phyloP scores from a whole-genome alignment of 192 early-diverging fungal species.

The Rhizophlyctis rosea region DNA sequence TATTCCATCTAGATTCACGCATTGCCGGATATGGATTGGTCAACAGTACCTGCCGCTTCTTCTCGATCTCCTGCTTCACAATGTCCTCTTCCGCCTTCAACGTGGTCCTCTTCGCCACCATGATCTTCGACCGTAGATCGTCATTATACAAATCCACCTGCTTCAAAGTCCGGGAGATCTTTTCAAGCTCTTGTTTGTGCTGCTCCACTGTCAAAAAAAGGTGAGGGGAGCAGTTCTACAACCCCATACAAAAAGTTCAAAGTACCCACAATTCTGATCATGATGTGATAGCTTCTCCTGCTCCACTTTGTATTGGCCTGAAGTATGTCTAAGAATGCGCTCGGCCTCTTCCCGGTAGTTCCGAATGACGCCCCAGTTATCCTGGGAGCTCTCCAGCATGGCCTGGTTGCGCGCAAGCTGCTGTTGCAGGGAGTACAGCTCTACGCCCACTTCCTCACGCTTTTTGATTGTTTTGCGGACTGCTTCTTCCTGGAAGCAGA shows the following conservation, averaged over 20 bases:
- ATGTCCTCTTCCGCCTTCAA: conserved; percentile 65
- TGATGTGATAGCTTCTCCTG: conserved; percentile 38
- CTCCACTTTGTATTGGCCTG: conserved; percentile 45
- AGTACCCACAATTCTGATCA: conserved; percentile 37
- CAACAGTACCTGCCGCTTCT: conserved; percentile 51
- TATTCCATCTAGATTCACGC: neutral
- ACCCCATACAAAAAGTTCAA: conserved; percentile 3
- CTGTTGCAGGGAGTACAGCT: conserved; percentile 56
- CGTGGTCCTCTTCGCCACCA: conserved; percentile 56
- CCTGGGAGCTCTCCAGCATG: conserved; percentile 46
- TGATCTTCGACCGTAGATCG: conserved; percentile 50
- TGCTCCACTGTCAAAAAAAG: conserved; percentile 46
- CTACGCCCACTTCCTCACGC: conserved; percentile 56
- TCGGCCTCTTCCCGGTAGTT: conserved; percentile 53
- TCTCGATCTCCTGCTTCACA: conserved; percentile 55
- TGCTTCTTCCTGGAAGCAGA: conserved; percentile 40
- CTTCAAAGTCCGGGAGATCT: conserved; percentile 52
- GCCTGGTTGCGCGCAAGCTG: conserved; percentile 55
- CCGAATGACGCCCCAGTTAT: conserved; percentile 45
- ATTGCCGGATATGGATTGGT: neutral
- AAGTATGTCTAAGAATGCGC: conserved; percentile 32
- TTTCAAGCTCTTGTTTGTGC: conserved; percentile 58
- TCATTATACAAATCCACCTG: conserved; percentile 63
- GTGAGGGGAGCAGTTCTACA: neutral
- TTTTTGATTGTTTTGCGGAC: conserved; percentile 35